Conservation (phyloP, 2,329 filamentous ascomycete species). For the Cladobotryum mycophilum region DNA sequence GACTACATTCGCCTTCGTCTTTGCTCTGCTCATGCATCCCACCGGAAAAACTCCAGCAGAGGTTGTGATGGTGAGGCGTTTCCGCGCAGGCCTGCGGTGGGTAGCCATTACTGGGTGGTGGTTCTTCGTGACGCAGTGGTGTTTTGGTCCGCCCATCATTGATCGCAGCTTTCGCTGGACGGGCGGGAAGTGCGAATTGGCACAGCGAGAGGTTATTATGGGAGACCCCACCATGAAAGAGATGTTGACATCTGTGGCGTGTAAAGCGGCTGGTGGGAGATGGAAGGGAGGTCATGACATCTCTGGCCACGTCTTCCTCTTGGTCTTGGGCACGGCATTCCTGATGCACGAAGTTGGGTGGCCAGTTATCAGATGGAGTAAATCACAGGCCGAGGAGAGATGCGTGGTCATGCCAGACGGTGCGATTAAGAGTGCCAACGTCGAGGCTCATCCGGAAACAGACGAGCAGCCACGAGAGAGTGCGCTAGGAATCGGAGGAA, state of each 20-base stretch:
- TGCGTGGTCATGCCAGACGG: constrained; percentile 61
- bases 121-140: constrained; percentile 92
- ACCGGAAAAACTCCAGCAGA: constrained; percentile 28
- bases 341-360: constrained; percentile 72
- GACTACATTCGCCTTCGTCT: constrained; percentile 68
- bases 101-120: constrained; percentile 67
- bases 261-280: constrained; percentile 71
- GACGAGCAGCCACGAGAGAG: constrained; percentile 20
- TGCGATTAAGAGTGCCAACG: constrained; percentile 52
- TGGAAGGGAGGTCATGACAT: constrained; percentile 98
- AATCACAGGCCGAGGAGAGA: constrained; percentile 51
- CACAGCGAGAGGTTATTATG: constrained; percentile 40
- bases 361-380: constrained; percentile 41
- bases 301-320: constrained; percentile 87
- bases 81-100: constrained; percentile 63
- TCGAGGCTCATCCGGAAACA: constrained; percentile 33
- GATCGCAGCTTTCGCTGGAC: constrained; percentile 86
- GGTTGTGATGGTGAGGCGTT: constrained; percentile 27
- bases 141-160: constrained; percentile 83
- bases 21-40: constrained; percentile 66
- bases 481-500: constrained; percentile 40
- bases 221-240: constrained; percentile 41
- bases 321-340: constrained; percentile 78
- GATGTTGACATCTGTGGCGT: constrained; percentile 68
- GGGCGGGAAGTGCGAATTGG: constrained; percentile 71